Percentiles rank a stretch among this genome's conserved stretches.
phyloP scores from a whole-genome alignment of 768 basidiomycete genomes.

The Hericium rajendrae region DNA sequence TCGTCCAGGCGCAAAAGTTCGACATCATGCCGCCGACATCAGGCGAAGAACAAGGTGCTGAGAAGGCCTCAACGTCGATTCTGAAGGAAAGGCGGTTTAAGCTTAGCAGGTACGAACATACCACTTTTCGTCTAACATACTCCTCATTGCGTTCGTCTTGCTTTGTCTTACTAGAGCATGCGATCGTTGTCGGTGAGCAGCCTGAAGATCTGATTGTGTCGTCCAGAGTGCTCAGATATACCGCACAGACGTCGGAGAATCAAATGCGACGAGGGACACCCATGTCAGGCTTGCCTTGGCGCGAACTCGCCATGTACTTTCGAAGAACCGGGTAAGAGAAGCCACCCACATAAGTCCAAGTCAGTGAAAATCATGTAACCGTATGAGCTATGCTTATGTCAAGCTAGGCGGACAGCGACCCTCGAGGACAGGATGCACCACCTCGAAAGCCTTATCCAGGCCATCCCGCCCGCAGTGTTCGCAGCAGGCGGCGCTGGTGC shows the following conservation, averaged over 20 bases:
- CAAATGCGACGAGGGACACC: constrained; percentile 84
- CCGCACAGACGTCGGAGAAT: constrained; percentile 64
- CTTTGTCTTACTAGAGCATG: constrained; percentile 49
- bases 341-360: constrained; percentile 86
- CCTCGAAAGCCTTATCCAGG: constrained; percentile 74
- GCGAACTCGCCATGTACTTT: constrained; percentile 78
- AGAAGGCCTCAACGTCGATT: constrained; percentile 17
- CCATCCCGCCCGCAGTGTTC: constrained; percentile 76
- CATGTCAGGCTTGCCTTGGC: constrained; percentile 80
- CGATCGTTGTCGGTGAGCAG: constrained; percentile 79
- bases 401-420: constrained; percentile 60
- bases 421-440: constrained; percentile 87
- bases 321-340: constrained; percentile 79
- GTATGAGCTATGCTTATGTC: background rate
- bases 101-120: constrained; percentile 62
- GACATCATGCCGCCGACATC: background rate
- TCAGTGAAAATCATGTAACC: constrained; percentile 26
- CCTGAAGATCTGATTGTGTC: background rate
- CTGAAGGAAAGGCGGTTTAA: constrained; percentile 82
- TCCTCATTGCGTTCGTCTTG: background rate
- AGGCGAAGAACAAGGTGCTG: background rate
- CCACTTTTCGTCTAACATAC: background rate
- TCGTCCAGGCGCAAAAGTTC: too few species aligned
- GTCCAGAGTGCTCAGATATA: constrained; percentile 1
- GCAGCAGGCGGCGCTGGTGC: constrained; percentile 40